These are phyloP conservation scores for Aspergillus neoniger DNA, from an alignment of 2,329 filamentous ascomycete species.

Conservation along the genomic window DNA sequence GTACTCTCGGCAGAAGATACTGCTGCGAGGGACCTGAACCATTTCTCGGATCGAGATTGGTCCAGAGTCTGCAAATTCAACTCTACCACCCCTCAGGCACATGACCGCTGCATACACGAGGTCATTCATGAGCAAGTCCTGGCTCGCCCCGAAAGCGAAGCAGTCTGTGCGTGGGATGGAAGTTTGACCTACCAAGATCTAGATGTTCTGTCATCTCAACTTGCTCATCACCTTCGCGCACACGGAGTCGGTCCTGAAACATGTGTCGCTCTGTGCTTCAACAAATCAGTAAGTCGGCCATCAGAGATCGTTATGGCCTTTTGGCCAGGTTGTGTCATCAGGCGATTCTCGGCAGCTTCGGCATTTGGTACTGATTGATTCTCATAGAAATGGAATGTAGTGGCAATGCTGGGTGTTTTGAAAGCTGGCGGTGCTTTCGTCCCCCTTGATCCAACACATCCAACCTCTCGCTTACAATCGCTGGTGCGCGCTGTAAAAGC, in stretches of 20 bases:
- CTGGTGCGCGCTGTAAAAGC: conserved; percentile 38
- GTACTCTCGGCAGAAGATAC: conserved; percentile 48
- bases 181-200: conserved; percentile 40
- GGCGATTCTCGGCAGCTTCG: background rate
- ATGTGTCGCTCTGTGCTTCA: conserved; percentile 43
- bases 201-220: conserved; percentile 39
- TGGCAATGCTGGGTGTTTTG: conserved; percentile 45
- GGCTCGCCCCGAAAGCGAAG: conserved; percentile 34
- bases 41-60: conserved; percentile 59
- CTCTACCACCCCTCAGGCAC: conserved; percentile 43
- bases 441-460: conserved; percentile 44
- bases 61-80: conserved; percentile 58
- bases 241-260: conserved; percentile 44
- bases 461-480: conserved; percentile 38
- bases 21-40: conserved; percentile 51
- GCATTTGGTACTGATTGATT: conserved; percentile 10
- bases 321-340: background rate
- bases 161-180: conserved; percentile 45
- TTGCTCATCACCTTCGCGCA: conserved; percentile 40
- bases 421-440: conserved; percentile 48
- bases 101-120: conserved; percentile 45
- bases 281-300: conserved; percentile 41
- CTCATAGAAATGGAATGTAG: conserved; percentile 44
- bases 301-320: background rate
- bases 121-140: conserved; percentile 41